Evolutionary conservation across 306 rosid genomes (phyloP).

Genomic region (Vicia faba): DNA sequence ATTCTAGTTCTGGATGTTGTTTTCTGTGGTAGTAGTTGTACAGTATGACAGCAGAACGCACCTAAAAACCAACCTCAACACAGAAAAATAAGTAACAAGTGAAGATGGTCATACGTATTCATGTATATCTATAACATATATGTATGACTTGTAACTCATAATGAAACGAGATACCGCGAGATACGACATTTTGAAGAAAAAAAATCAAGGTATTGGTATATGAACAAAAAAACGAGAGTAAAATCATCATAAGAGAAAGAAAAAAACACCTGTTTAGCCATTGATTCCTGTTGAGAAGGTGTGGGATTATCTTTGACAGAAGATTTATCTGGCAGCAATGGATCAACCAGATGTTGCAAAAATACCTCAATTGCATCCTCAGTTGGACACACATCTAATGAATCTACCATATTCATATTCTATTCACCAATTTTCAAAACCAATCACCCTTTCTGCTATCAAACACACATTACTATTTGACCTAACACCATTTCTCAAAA

Average conservation of each 20-base stretch:
- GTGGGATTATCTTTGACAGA: constrained; percentile 51
- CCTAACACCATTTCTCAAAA: constrained; percentile 29
- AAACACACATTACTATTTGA: constrained; percentile 9
- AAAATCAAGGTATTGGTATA: too few species aligned
- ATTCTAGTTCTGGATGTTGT: constrained; percentile 53
- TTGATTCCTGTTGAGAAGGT: constrained; percentile 43
- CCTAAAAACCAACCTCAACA: constrained; percentile 49
- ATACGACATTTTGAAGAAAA: too few species aligned
- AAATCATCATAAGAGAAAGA: neutral
- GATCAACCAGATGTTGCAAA: constrained; percentile 64
- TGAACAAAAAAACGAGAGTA: too few species aligned
- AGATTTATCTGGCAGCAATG: constrained; percentile 61
- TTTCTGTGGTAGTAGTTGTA: constrained; percentile 84
- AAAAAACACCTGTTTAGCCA: constrained; percentile 72
- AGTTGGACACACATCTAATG: constrained; percentile 54
- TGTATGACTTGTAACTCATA: neutral
- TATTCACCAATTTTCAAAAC: neutral
- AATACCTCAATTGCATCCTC: constrained; percentile 69
- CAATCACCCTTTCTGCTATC: constrained; percentile 21
- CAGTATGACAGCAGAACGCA: constrained; percentile 74
- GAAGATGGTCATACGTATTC: constrained; percentile 12
- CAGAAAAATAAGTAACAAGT: constrained; percentile 39
- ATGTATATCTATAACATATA: constrained; percentile 5
- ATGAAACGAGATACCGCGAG: neutral
- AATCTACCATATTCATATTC: constrained; percentile 44